phyloP scores from a whole-genome alignment of 2,329 filamentous ascomycete genomes.

The Exophiala oligosperma region DNA sequence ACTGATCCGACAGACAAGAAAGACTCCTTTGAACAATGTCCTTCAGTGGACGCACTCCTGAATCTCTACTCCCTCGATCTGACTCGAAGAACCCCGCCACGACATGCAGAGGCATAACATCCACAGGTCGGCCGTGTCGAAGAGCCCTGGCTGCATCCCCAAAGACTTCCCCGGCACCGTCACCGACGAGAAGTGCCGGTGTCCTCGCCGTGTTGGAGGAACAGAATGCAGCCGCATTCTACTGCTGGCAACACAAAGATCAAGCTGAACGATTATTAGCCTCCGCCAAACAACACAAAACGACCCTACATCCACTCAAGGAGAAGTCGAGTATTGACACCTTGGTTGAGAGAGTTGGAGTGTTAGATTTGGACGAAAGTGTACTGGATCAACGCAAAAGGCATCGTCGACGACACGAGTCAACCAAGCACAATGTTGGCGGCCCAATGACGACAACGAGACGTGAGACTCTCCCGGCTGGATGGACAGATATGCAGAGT shows the following conservation, averaged over 20 bases:
- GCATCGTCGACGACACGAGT: slow-evolving; percentile 27
- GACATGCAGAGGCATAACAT: slow-evolving; percentile 86
- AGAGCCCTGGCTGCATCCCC: slow-evolving; percentile 60
- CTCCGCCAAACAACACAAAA: slow-evolving; percentile 50
- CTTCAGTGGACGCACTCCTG: slow-evolving; percentile 72
- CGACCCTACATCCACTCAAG: slow-evolving; percentile 58
- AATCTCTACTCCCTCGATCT: slow-evolving; percentile 72
- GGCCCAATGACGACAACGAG: slow-evolving; percentile 15
- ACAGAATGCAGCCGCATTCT: slow-evolving; percentile 50
- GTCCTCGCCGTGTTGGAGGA: slow-evolving; percentile 31
- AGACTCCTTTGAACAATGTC: slow-evolving; percentile 51
- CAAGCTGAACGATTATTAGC: slow-evolving; percentile 61
- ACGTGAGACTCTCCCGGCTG: slow-evolving; percentile 39
- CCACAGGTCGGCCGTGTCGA: slow-evolving; percentile 79
- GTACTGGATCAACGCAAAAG: slow-evolving; percentile 13
- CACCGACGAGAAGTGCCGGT: slow-evolving; percentile 31
- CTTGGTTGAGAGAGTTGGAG: slow-evolving; percentile 73
- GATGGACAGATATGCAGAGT: slow-evolving; percentile 47
- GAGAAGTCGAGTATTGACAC: slow-evolving; percentile 82
- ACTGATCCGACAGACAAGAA: neutral
- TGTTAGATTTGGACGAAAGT: slow-evolving; percentile 62
- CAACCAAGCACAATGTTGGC: neutral
- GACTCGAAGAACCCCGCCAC: slow-evolving; percentile 82
- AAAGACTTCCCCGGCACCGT: slow-evolving; percentile 34
- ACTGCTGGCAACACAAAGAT: slow-evolving; percentile 95